phyloP scores from a whole-genome alignment of 2,329 filamentous ascomycete species.

The Aspergillus nomiae region DNA sequence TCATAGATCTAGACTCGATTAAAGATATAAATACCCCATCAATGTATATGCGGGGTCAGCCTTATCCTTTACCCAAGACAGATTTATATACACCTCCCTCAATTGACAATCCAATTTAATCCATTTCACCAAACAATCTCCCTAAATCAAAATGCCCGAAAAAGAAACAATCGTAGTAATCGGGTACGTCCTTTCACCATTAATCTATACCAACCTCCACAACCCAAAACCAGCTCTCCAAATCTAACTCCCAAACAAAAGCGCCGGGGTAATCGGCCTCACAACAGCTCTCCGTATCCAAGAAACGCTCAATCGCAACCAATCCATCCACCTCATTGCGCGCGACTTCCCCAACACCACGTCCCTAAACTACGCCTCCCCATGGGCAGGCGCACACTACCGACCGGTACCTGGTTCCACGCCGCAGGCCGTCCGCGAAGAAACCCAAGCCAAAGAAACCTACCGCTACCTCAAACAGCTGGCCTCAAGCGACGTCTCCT shows the following conservation, averaged over 20 bases:
- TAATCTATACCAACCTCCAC: not conserved
- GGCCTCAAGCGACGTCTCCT: conserved; percentile 34
- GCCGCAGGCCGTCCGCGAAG: conserved; percentile 39
- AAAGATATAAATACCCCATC: not conserved
- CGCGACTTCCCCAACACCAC: conserved; percentile 42
- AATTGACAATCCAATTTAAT: not conserved
- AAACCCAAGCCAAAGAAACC: conserved; percentile 40
- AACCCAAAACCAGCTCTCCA: not conserved
- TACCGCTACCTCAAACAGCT: conserved; percentile 41
- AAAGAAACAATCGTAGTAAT: conserved; percentile 40
- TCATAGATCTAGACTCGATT: not conserved
- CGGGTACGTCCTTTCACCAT: conserved; percentile 27
- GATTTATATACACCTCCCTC: not conserved
- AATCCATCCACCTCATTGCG: conserved; percentile 43
- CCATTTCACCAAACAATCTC: not conserved
- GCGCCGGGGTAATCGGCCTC: conserved; percentile 45
- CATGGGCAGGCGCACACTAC: conserved; percentile 52
- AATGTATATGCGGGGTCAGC: not conserved
- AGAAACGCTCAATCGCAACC: conserved; percentile 27
- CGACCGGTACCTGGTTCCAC: conserved; percentile 46
- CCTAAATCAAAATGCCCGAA: conserved; percentile 21
- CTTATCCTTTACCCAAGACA: not conserved
- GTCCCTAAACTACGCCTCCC: conserved; percentile 49
- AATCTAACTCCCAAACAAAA: conserved; percentile 21
- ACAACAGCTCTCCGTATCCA: conserved; percentile 39